Evolutionary conservation across 2,329 filamentous ascomycete genomes (phyloP).

Genomic region (Aspergillus caelatus): DNA sequence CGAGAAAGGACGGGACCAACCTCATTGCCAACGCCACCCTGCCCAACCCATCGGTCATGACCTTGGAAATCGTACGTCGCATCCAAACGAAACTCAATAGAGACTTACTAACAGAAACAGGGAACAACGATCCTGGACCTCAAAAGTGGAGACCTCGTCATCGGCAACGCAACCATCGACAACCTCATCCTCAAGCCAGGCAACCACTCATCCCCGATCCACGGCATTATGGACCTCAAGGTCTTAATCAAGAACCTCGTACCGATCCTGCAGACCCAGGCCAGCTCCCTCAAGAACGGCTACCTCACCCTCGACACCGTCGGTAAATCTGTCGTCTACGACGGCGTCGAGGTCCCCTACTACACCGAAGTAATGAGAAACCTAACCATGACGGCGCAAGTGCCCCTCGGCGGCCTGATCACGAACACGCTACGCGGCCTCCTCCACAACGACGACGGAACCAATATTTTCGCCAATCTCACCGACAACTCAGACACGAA

Average conservation of each 20-base stretch:
- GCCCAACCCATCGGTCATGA: slow-evolving; percentile 61
- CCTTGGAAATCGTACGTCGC: slow-evolving; percentile 49
- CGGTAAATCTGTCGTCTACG: slow-evolving; percentile 31
- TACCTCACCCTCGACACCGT: slow-evolving; percentile 31
- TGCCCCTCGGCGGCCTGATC: slow-evolving; percentile 29
- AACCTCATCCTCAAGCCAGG: slow-evolving; percentile 58
- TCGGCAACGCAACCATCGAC: slow-evolving; percentile 55
- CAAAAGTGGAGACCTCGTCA: slow-evolving; percentile 48
- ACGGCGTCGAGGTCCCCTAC: slow-evolving; percentile 36
- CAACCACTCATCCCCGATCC: slow-evolving; percentile 54
- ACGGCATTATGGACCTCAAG: slow-evolving; percentile 51
- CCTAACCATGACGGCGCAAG: slow-evolving; percentile 32
- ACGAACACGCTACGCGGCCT: slow-evolving; percentile 34
- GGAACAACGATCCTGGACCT: slow-evolving; percentile 59
- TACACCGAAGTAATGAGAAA: slow-evolving; percentile 38
- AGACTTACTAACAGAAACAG: slow-evolving; percentile 13
- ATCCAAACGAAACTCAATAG: background rate
- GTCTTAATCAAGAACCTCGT: slow-evolving; percentile 34
- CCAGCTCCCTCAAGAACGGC: slow-evolving; percentile 28
- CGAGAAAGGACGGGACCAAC: slow-evolving; percentile 53
- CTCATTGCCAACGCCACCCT: slow-evolving; percentile 57
- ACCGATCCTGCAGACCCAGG: slow-evolving; percentile 29
- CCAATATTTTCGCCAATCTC: slow-evolving; percentile 19
- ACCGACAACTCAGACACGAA: background rate
- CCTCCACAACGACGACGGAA: slow-evolving; percentile 17